phyloP scores from a whole-genome alignment of 2,329 filamentous ascomycete species.

The Trichoderma koningii region DNA sequence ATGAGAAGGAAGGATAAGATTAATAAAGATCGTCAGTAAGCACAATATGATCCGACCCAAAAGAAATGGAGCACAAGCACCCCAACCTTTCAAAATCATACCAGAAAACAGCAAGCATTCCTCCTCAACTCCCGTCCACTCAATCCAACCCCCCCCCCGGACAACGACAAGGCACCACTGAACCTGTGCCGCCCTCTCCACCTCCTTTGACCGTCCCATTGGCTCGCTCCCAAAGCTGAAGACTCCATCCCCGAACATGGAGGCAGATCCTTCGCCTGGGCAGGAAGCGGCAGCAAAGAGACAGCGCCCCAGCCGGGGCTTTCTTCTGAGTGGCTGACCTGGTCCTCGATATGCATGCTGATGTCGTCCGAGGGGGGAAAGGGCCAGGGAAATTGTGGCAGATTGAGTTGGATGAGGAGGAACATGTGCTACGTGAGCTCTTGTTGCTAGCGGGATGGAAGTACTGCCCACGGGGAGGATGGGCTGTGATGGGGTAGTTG shows the following conservation, averaged over 20 bases:
- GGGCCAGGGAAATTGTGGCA: conserved; percentile 8
- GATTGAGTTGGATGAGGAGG: not conserved
- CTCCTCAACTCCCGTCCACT: conserved; percentile 3
- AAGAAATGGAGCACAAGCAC: not conserved
- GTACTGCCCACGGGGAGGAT: too few relatives aligned
- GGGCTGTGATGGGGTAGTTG: too few relatives aligned
- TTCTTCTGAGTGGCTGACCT: conserved; percentile 3
- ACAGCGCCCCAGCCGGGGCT: not conserved
- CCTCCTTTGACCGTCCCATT: not conserved
- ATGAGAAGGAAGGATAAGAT: too few relatives aligned
- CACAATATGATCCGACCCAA: not conserved
- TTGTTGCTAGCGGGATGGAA: too few relatives aligned
- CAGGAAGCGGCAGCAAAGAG: not conserved
- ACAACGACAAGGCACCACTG: not conserved
- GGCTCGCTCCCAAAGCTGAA: conserved; percentile 12
- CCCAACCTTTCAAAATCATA: not conserved
- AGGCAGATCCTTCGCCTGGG: conserved; percentile 19
- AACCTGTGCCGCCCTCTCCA: conserved; percentile 1
- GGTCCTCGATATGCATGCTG: conserved; percentile 15
- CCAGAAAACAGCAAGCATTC: not conserved
- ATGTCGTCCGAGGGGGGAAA: not conserved
- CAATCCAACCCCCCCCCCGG: not conserved
- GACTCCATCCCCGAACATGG: conserved; percentile 2
- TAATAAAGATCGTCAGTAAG: too few relatives aligned
- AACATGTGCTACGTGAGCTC: not conserved